Conservation (phyloP, 352 stramenopile genomes). For the Globisporangium splendens region DNA sequence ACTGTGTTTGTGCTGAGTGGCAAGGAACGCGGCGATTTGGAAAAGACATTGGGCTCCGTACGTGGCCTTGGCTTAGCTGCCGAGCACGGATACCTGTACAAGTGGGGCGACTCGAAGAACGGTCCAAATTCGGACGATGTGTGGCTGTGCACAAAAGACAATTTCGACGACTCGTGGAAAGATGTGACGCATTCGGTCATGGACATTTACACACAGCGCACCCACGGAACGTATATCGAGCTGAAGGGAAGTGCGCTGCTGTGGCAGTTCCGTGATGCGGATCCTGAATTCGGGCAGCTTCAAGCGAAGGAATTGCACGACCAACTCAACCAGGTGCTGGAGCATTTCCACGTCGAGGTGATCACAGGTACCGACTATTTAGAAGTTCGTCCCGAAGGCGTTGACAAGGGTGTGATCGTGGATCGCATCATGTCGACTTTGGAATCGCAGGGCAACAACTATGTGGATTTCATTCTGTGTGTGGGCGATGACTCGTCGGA, state of each 20-base stretch:
- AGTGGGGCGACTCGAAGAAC: slow-evolving; percentile 73
- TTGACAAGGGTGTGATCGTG: slow-evolving; percentile 98
- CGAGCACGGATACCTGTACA: slow-evolving; percentile 99
- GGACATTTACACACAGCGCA: slow-evolving; percentile 98
- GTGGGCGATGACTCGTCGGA: slow-evolving; percentile 98
- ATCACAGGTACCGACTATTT: slow-evolving; percentile 84
- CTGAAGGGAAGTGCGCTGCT: slow-evolving; percentile 97
- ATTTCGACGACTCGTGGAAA: slow-evolving; percentile 96
- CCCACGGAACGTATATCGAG: slow-evolving; percentile 99
- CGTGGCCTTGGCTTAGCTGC: slow-evolving; percentile 94
- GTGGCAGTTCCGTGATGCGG: slow-evolving; percentile 99
- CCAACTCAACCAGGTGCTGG: slow-evolving; percentile 94
- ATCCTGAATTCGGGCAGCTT: slow-evolving; percentile 98
- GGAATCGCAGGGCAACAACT: slow-evolving; percentile 66
- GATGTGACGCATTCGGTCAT: slow-evolving; percentile 97
- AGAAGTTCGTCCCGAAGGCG: slow-evolving; percentile 95
- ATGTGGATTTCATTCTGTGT: slow-evolving; percentile 96
- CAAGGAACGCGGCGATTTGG: slow-evolving; percentile 93
- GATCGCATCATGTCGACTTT: slow-evolving; percentile 93
- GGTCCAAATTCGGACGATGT: slow-evolving; percentile 43
- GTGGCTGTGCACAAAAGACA: slow-evolving; percentile 85
- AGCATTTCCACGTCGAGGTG: slow-evolving; percentile 96
- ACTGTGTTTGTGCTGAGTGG: slow-evolving; percentile 99
- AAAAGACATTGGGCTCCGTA: slow-evolving; percentile 92
- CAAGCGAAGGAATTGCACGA: slow-evolving; percentile 98